These are phyloP conservation scores for Halophytophthora polymorphica DNA, from an alignment of 352 stramenopile species.

Conservation along the genomic window DNA sequence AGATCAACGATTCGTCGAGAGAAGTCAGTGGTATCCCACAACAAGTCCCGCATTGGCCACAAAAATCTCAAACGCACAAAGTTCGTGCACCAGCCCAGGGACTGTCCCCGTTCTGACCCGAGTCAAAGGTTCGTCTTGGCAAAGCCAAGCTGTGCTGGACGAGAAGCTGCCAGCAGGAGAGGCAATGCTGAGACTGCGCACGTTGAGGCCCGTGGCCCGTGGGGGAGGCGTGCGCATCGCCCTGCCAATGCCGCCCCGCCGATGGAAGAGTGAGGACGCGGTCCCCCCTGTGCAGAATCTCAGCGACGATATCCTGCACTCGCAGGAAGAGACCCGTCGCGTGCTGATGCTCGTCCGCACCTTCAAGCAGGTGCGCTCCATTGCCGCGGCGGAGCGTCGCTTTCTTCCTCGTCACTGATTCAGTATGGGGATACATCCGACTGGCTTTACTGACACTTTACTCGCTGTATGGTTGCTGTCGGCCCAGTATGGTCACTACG, in stretches of 20 bases:
- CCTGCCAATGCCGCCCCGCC: not conserved
- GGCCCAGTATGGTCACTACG: slow-evolving; percentile 79
- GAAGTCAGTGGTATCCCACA: too few species aligned
- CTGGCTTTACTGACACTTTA: not conserved
- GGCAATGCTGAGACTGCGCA: slow-evolving; percentile 3
- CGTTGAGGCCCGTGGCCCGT: slow-evolving; percentile 4
- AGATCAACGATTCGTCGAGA: too few species aligned
- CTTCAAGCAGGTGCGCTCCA: slow-evolving; percentile 65
- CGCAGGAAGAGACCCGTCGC: slow-evolving; percentile 81
- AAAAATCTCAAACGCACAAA: too few species aligned
- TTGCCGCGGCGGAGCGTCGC: too few species aligned
- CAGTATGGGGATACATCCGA: not conserved
- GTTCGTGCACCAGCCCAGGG: too few species aligned
- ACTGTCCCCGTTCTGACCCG: too few species aligned
- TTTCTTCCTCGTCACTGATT: too few species aligned
- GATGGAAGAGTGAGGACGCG: slow-evolving; percentile 17
- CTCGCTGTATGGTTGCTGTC: not conserved
- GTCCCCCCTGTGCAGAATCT: slow-evolving; percentile 51
- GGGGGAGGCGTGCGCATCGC: not conserved
- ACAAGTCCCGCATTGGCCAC: too few species aligned
- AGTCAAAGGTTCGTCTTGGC: not conserved
- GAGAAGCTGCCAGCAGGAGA: not conserved
- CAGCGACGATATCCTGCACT: slow-evolving; percentile 76
- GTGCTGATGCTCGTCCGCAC: slow-evolving; percentile 84
- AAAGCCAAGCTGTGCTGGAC: not conserved